Evolutionary conservation across 2,329 filamentous ascomycete genomes (phyloP), one percentile per base, ranked within the genome.

Genomic region (Monosporascus sp.): DNA sequence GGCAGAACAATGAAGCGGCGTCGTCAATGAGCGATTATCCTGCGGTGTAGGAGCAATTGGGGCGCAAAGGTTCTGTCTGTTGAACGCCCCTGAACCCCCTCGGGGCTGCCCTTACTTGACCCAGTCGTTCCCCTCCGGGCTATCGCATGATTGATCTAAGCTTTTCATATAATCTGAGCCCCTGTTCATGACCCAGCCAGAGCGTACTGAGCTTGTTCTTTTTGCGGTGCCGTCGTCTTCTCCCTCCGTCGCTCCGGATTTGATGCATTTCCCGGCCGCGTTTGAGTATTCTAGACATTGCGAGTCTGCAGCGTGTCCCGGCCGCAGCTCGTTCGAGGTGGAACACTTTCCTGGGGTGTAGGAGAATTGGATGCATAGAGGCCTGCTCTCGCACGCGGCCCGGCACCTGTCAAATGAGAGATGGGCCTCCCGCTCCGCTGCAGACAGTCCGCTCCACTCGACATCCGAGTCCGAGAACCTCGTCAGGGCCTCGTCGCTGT

Each of bases 361-460:
- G 36, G 59, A 62, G 18, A 60, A 62, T 42, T 60, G 59, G 18
- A 61, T 57, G 34, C 60, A 62, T 11, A 47, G 31, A 4, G 59
- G 56, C 20, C 56, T 53, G 18, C 56, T 52, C 18, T 54, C 24
- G 51, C 60, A 62, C 11, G 52, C 53, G 9, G 51, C 42, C 42
- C 45, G 49, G 24, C 60, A 62, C 54, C 25, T 48, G 6, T 51
- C 42, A 34, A 57, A 55, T 1, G 58, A 60, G 36, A 25, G 3
- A 27, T 58, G 53, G 14, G 58, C 60, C 45, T 61, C 52, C 38
- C 52, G 58, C 20, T 61, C 57, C 27, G 49, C 41, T 22, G 56
- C 50, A 34, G 55, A 51, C 3, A 49, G 31, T 8, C 18, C 8
- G 24, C 11, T 31, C n/a, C 6, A 47, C 15, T 54, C 34, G 3